Conservation (phyloP, 169 alveolate genomes). For the Miamiensis avidus region DNA sequence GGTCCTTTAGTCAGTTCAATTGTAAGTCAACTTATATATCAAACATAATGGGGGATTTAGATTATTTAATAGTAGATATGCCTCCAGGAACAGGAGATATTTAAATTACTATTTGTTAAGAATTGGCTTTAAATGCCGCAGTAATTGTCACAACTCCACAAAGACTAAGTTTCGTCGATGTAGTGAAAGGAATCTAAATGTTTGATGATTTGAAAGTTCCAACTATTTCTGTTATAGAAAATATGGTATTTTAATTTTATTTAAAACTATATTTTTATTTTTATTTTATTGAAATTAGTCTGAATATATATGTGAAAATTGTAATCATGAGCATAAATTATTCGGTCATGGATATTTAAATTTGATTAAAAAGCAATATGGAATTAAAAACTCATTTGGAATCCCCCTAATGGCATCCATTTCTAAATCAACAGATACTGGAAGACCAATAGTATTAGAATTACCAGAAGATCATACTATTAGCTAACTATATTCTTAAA, state of each 20-base stretch:
- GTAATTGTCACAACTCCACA: conserved; percentile 96
- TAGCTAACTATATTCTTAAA: conserved; percentile 49
- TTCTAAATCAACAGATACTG: conserved; percentile 78
- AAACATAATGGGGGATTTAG: conserved; percentile 98
- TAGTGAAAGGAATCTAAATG: conserved; percentile 93
- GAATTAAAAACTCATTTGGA: conserved; percentile 80
- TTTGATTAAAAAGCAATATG: conserved; percentile 74
- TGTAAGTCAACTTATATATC: conserved; percentile 87
- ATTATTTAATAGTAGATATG: conserved; percentile 96
- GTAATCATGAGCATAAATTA: conserved; percentile 86
- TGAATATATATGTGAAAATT: conserved; percentile 88
- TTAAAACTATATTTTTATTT: too few species aligned
- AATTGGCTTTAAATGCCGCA: conserved; percentile 88
- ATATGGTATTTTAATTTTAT: conserved; percentile 85
- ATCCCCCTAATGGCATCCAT: conserved; percentile 80
- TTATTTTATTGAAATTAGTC: not conserved
- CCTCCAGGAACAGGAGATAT: conserved; percentile 99
- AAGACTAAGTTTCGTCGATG: conserved; percentile 92
- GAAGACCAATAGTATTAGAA: conserved; percentile 83
- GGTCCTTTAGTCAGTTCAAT: conserved; percentile 95
- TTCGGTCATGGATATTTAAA: conserved; percentile 87
- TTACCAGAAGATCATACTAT: conserved; percentile 77
- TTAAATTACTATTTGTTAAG: conserved; percentile 94
- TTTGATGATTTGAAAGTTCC: conserved; percentile 93
- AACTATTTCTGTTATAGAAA: conserved; percentile 92